Percentiles rank a stretch among this genome's conserved stretches.
Conservation (phyloP, 1,284 basidiomycete genomes). For the Moesziomyces parantarcticus region DNA sequence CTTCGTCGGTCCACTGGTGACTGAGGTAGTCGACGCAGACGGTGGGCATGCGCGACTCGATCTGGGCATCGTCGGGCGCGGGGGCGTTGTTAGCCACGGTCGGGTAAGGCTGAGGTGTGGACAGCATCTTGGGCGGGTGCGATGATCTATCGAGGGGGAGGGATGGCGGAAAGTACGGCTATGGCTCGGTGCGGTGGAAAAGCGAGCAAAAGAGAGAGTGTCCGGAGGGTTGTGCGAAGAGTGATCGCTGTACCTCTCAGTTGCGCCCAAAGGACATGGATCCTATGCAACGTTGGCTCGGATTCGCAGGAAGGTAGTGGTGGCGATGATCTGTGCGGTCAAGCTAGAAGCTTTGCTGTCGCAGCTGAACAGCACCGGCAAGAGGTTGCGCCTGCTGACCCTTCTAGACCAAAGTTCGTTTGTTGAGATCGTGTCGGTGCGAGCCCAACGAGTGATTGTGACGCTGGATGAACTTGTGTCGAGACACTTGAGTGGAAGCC, state of each 20-base stretch:
- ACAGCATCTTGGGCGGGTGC: conserved; percentile 57
- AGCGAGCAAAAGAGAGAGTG: conserved; percentile 9
- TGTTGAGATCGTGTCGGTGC: too few relatives aligned
- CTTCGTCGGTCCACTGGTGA: conserved; percentile 97
- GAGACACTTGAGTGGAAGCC: not conserved
- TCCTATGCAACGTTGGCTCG: conserved; percentile 2
- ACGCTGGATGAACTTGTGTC: not conserved
- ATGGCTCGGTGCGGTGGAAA: not conserved
- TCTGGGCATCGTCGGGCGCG: conserved; percentile 66
- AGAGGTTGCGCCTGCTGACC: too few relatives aligned
- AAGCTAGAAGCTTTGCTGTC: not conserved
- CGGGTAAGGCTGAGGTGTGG: conserved; percentile 65
- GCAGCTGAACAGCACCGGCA: too few relatives aligned
- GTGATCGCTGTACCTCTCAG: conserved; percentile 24
- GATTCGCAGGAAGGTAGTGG: not conserved
- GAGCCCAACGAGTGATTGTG: too few relatives aligned
- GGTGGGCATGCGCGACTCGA: conserved; percentile 69
- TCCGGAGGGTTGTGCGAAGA: conserved; percentile 12
- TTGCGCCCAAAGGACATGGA: conserved; percentile 27
- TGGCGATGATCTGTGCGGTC: conserved; percentile 1
- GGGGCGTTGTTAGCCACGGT: conserved; percentile 60
- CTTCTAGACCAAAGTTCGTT: too few relatives aligned
- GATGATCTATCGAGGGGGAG: conserved; percentile 9
- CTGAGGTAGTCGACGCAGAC: conserved; percentile 79
- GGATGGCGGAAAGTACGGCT: not conserved